Evolutionary conservation across 176 grass and related monocot species (phyloP).

Genomic region (Thalia dealbata): DNA sequence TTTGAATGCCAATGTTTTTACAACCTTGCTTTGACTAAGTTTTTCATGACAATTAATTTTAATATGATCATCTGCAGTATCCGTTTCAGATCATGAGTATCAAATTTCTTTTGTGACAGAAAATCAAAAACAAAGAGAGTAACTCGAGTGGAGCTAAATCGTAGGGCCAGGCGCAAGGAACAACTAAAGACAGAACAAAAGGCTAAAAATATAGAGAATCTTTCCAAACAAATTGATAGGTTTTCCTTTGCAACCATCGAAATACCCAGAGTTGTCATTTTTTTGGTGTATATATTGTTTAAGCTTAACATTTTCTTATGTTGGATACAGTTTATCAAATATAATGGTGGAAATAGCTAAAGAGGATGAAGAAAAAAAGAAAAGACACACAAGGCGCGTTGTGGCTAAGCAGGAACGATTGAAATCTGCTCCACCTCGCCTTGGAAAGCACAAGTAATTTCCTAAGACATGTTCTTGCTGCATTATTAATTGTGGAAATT

Average conservation of each 20-base stretch:
- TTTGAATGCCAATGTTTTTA: not conserved
- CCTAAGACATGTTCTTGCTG: not conserved
- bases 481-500: too few relatives aligned
- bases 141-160: conserved; percentile 76
- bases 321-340: conserved; percentile 53
- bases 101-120: conserved; percentile 22
- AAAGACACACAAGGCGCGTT: conserved; percentile 38
- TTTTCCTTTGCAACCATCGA: not conserved
- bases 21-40: not conserved
- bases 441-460: conserved; percentile 81
- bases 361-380: conserved; percentile 82
- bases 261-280: not conserved
- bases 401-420: conserved; percentile 61
- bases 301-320: conserved; percentile 5
- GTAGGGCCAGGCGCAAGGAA: conserved; percentile 74
- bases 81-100: not conserved
- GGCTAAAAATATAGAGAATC: conserved; percentile 45
- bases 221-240: conserved; percentile 94
- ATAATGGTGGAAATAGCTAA: conserved; percentile 83
- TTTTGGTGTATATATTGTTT: not conserved
- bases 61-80: not conserved
- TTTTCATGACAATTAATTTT: not conserved
- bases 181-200: conserved; percentile 48
- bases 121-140: conserved; percentile 67
- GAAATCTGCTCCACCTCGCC: conserved; percentile 67